Conservation (phyloP, 1,284 basidiomycete genomes). For the Agaricales sp. region DNA sequence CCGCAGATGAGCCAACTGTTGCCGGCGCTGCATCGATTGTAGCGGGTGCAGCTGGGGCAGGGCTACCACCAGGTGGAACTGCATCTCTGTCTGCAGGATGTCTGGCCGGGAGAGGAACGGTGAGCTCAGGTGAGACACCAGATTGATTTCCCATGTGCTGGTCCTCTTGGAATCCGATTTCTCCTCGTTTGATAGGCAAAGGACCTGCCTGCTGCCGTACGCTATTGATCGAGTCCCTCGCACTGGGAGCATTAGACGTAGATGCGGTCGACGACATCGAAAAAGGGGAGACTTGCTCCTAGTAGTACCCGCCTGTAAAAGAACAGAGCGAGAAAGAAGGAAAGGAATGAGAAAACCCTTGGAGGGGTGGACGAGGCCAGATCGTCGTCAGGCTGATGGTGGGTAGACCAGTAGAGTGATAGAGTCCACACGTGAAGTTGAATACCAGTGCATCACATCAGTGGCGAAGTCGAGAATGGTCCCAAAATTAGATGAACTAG, state of each 20-base stretch:
- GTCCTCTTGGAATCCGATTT: slow-evolving; percentile 41
- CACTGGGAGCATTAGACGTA: slow-evolving; percentile 12
- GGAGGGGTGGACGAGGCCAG: no score
- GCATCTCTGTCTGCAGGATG: slow-evolving; percentile 50
- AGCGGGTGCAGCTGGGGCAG: slow-evolving; percentile 11
- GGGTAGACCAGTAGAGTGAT: neutral
- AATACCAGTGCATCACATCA: neutral
- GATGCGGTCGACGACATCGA: slow-evolving; percentile 17
- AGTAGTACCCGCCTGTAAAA: slow-evolving; percentile 15
- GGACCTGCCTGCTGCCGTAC: slow-evolving; percentile 43
- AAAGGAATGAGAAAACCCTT: slow-evolving; percentile 3
- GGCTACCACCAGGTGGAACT: slow-evolving; percentile 12
- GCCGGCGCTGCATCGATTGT: slow-evolving; percentile 13
- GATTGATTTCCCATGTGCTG: slow-evolving; percentile 8
- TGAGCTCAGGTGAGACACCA: neutral
- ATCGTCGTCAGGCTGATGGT: neutral
- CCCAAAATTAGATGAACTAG: neutral
- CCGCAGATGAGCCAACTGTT: slow-evolving; percentile 11
- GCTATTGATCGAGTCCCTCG: slow-evolving; percentile 10
- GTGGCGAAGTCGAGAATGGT: neutral
- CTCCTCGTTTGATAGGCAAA: slow-evolving; percentile 52
- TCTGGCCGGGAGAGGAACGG: slow-evolving; percentile 22
- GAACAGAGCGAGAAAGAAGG: neutral
- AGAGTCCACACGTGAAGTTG: neutral
- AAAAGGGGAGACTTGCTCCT: slow-evolving; percentile 22